A percentile compares a stretch with the other conserved stretches of the same genome.
Conservation (phyloP, 1,284 basidiomycete genomes). For the Pholiota adiposa region DNA sequence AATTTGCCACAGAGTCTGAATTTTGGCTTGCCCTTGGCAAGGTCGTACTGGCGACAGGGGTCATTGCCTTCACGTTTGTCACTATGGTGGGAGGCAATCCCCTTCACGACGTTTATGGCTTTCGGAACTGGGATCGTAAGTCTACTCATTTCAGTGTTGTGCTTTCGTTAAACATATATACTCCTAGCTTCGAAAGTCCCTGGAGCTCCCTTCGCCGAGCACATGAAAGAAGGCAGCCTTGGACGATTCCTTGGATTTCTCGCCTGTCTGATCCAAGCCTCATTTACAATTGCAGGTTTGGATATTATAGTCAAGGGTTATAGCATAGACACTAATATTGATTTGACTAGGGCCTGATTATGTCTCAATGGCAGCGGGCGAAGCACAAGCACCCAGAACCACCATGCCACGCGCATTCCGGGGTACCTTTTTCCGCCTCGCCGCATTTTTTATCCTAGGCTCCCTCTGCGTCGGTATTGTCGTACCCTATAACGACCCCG, state of each 20-base stretch:
- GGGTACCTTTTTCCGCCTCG: conserved; percentile 48
- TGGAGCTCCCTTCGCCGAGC: conserved; percentile 51
- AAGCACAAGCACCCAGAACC: conserved; percentile 44
- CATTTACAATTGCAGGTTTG: conserved; percentile 47
- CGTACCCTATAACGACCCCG: conserved; percentile 64
- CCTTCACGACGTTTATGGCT: conserved; percentile 62
- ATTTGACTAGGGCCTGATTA: conserved; percentile 45
- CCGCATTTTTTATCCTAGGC: conserved; percentile 57
- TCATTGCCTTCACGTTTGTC: conserved; percentile 62
- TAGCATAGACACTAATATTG: background rate
- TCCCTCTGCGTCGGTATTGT: conserved; percentile 69
- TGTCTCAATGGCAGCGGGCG: conserved; percentile 52
- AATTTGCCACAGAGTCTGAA: conserved; percentile 56
- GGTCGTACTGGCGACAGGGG: conserved; percentile 57
- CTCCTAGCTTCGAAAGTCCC: conserved; percentile 27
- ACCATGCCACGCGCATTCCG: conserved; percentile 47
- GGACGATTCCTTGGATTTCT: conserved; percentile 52
- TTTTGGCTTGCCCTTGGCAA: conserved; percentile 60
- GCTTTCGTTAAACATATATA: background rate
- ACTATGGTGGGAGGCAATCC: conserved; percentile 75
- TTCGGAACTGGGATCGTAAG: conserved; percentile 59
- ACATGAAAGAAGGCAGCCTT: conserved; percentile 43
- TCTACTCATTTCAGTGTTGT: background rate
- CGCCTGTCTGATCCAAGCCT: conserved; percentile 50
- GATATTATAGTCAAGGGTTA: background rate